Evolutionary conservation across 2,329 filamentous ascomycete species (phyloP).

Genomic region (Sarocladiaceae sp.): DNA sequence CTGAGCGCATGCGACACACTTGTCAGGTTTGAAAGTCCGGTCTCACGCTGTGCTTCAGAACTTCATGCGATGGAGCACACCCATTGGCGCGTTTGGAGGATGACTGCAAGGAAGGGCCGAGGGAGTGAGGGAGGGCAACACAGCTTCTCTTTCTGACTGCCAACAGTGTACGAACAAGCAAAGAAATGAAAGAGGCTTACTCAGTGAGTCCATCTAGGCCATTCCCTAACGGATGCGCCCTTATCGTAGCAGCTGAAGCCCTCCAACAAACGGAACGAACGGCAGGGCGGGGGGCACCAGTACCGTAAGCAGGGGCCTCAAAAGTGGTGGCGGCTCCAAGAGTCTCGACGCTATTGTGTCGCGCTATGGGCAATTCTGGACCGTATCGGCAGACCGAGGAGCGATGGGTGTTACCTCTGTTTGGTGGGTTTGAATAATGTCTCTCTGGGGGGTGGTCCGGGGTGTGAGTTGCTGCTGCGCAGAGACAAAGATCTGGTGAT

Average conservation of each 20-base stretch:
- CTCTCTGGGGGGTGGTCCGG: no score
- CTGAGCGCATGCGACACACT: background rate
- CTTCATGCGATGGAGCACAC: background rate
- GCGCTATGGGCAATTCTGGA: background rate
- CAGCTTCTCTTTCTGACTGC: background rate
- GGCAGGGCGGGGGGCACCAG: background rate
- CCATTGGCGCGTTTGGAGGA: background rate
- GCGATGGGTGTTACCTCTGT: no score
- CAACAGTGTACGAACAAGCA: background rate
- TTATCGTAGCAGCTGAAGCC: constrained; percentile 13
- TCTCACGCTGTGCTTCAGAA: background rate
- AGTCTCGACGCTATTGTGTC: constrained; percentile 6
- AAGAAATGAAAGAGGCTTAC: constrained; percentile 20
- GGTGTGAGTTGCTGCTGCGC: no score
- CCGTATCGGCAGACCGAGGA: background rate
- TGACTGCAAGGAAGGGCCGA: background rate
- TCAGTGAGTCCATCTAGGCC: constrained; percentile 23
- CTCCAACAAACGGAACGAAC: background rate
- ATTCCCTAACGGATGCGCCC: background rate
- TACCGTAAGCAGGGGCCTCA: background rate
- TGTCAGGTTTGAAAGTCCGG: background rate
- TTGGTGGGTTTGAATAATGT: no score
- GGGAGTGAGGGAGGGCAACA: background rate
- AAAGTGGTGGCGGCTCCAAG: background rate
- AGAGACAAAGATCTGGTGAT: no score